Evolutionary conservation across 2,329 filamentous ascomycete species (phyloP).

Genomic region (Tolypocladium inflatum): DNA sequence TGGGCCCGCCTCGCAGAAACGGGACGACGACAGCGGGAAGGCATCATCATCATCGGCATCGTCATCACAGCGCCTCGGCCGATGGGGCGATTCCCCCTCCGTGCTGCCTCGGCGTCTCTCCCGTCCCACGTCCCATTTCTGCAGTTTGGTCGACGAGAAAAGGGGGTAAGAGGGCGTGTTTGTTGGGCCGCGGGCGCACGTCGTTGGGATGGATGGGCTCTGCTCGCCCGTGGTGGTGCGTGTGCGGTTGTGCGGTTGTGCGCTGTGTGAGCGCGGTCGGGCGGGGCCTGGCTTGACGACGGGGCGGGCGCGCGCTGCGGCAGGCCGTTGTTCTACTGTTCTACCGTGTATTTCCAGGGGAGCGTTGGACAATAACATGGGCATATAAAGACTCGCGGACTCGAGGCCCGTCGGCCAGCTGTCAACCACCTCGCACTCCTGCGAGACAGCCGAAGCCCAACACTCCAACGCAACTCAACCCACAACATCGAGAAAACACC

Average conservation of each 20-base stretch:
- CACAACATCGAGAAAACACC: neutral
- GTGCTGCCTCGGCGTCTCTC: neutral
- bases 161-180: neutral
- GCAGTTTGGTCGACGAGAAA: neutral
- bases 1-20: neutral
- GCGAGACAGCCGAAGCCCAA: neutral
- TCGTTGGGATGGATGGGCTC: neutral
- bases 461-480: neutral
- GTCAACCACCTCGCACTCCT: neutral
- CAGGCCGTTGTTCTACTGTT: neutral
- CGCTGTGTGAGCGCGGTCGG: neutral
- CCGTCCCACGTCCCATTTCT: neutral
- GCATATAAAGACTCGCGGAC: neutral
- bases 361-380: neutral
- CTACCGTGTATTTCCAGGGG: neutral
- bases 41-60: neutral
- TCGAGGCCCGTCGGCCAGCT: neutral
- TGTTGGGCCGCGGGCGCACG: neutral
- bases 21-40: neutral
- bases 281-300: neutral
- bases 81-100: neutral
- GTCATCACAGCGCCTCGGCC: neutral
- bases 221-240: too few relatives aligned
- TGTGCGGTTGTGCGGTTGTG: neutral
- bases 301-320: too few relatives aligned